Base-by-base conservation (phyloP, 306 rosid species). In the Rosa multiflora region DNA sequence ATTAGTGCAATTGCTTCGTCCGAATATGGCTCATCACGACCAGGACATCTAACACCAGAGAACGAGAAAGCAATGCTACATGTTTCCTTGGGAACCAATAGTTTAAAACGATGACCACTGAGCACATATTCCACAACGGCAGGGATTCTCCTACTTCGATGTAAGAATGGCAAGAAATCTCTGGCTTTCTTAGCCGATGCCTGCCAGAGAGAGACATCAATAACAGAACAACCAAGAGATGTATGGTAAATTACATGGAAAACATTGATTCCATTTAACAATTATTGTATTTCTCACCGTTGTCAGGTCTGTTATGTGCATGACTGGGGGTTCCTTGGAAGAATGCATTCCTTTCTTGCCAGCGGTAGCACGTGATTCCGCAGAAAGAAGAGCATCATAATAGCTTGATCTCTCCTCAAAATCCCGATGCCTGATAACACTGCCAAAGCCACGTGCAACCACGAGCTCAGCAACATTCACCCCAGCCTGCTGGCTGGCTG, bases 51-150 rank as follows among this genome's bases (percentile, higher is more conserved):
- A 75, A 95, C 98, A 71, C 99, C 99, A 43, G 99, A 95, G 78
- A 95, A 87, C 37, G 99, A 72, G 66, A 95, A 91, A 26, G 99
- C 98, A 82, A 95, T 91, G 87, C 97, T 95, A 84, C 99, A 95
- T 4, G 99, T 95, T 86, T 95, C 98, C 89, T 91, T 91, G 61
- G 99, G 99, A 88, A 95, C 91, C 87, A 93, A 88, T 85, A 95
- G 81, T 83, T 95, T 95, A 87, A 91, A 95, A 46, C 99, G 99
- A 84, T 95, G 99, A n/a, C 99, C 99, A 78, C 99, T 95, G 76
- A 95, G 90, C 78, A 95, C 98, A 82, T 95, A 95, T 87, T 95
- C 99, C 81, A 95, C 98, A 82, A 93, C 86, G 47, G 99, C 99
- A 72, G 99, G 98, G 78, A 87, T 82, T 84, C 77, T 95, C 87